phyloP scores from a whole-genome alignment of 2,329 filamentous ascomycete species.

The Penicillium brasilianum region DNA sequence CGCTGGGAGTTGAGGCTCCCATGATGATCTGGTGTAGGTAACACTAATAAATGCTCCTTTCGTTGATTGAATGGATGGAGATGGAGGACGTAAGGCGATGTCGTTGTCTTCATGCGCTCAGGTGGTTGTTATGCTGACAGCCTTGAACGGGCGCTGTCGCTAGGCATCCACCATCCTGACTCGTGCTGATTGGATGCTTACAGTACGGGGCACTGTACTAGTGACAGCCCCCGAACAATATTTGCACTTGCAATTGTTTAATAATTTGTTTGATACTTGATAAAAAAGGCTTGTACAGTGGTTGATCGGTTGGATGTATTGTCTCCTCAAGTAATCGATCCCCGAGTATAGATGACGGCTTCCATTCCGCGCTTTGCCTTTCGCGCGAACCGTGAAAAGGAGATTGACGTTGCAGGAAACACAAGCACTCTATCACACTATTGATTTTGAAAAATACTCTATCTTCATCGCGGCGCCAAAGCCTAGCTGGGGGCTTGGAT shows the following conservation, averaged over 20 bases:
- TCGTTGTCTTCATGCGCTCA: not conserved
- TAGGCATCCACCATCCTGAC: not conserved
- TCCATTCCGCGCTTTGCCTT: not conserved
- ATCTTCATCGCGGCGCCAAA: too few species aligned
- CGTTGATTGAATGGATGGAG: not conserved
- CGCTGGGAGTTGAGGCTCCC: not conserved
- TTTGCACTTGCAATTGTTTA: not conserved
- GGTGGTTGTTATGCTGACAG: not conserved
- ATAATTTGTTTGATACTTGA: not conserved
- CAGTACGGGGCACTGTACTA: too few species aligned
- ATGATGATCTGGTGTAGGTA: not conserved
- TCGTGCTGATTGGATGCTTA: not conserved
- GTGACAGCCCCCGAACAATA: not conserved
- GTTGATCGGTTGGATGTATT: not conserved
- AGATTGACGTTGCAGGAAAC: not conserved
- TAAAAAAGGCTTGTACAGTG: not conserved
- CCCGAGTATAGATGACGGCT: too few species aligned
- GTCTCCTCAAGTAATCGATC: not conserved
- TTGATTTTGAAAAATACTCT: not conserved
- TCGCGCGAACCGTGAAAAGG: not conserved
- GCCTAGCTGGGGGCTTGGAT: not conserved
- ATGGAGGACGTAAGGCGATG: not conserved
- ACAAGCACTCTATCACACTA: conserved; percentile 1
- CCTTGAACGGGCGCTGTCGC: not conserved
- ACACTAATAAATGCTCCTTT: too few species aligned